These are phyloP conservation scores for Pleurotus tuber-regium DNA, from an alignment of 768 basidiomycete species.

Conservation along the genomic window DNA sequence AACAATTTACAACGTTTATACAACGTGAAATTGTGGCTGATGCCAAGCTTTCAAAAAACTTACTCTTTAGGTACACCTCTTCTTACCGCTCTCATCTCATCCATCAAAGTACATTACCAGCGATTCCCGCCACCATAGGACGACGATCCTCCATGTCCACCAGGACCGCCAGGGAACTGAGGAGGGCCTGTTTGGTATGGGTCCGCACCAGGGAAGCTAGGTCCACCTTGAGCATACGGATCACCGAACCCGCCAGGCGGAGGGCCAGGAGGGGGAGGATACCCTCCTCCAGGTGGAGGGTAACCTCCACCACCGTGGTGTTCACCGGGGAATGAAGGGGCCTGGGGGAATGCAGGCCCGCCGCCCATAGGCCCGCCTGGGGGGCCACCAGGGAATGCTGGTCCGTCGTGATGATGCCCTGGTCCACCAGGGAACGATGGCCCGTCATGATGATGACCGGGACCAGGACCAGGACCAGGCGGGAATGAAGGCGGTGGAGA, in stretches of 20 bases:
- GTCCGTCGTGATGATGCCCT: conserved; percentile 7
- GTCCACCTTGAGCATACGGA: conserved; percentile 25
- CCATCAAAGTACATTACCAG: no score
- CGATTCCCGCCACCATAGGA: not conserved
- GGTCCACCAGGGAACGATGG: conserved; percentile 28
- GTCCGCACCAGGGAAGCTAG: conserved; percentile 36
- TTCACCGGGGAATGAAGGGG: conserved; percentile 23
- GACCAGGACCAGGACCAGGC: conserved; percentile 16
- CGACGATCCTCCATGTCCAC: not conserved
- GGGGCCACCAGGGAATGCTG: conserved; percentile 4
- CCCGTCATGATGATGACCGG: conserved; percentile 21
- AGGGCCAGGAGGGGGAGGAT: conserved; percentile 13
- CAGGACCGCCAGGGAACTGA: conserved; percentile 15
- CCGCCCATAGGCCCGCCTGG: conserved; percentile 10
- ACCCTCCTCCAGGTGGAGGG: conserved; percentile 14
- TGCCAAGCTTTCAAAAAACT: no score
- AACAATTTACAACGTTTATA: no score
- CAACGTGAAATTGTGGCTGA: no score
- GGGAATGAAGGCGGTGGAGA: conserved; percentile 27
- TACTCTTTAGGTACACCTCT: no score
- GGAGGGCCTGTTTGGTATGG: conserved; percentile 24
- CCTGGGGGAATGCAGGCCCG: not conserved
- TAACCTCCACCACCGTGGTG: conserved; percentile 9
- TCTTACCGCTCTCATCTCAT: no score
- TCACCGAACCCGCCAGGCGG: conserved; percentile 15